These are phyloP conservation scores for Aspergillus candidus DNA, from an alignment of 2,329 filamentous ascomycete genomes.

Conservation along the genomic window DNA sequence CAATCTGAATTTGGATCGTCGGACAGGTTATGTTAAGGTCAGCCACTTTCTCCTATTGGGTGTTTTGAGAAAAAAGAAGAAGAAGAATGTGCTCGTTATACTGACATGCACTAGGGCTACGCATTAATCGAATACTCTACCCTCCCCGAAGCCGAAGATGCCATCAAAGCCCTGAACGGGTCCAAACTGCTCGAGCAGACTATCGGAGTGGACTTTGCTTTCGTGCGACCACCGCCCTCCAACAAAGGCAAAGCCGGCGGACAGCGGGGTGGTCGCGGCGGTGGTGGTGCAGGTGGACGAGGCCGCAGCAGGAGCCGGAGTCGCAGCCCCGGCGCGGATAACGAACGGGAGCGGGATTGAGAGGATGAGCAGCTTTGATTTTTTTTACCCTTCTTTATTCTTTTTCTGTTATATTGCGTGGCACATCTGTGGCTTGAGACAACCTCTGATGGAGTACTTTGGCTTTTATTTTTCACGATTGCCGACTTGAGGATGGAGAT, in stretches of 20 bases:
- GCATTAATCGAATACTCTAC: slow-evolving; percentile 62
- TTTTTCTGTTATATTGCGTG: not conserved
- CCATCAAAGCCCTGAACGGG: slow-evolving; percentile 56
- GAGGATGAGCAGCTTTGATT: slow-evolving; percentile 1
- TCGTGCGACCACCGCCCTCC: slow-evolving; percentile 54
- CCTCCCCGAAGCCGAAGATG: slow-evolving; percentile 56
- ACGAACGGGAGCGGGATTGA: slow-evolving; percentile 32
- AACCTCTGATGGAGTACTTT: slow-evolving; percentile 4
- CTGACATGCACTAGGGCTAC: slow-evolving; percentile 49
- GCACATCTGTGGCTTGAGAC: not conserved
- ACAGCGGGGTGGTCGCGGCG: slow-evolving; percentile 41
- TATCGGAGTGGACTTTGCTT: slow-evolving; percentile 60
- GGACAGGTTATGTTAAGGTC: slow-evolving; percentile 64
- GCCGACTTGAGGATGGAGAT: too few species aligned
- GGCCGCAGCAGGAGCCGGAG: slow-evolving; percentile 42
- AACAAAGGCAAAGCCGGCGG: slow-evolving; percentile 37
- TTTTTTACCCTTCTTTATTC: slow-evolving; percentile 5
- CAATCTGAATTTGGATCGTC: slow-evolving; percentile 59
- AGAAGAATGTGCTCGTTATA: not conserved
- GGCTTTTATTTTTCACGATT: slow-evolving; percentile 5
- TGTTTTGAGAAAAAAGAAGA: too few species aligned
- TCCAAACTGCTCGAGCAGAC: slow-evolving; percentile 60
- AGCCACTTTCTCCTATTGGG: slow-evolving; percentile 8
- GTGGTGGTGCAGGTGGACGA: slow-evolving; percentile 29
- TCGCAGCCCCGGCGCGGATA: slow-evolving; percentile 39